Base-by-base conservation (phyloP, 495 filamentous ascomycete species). In the Xylaria grammica region DNA sequence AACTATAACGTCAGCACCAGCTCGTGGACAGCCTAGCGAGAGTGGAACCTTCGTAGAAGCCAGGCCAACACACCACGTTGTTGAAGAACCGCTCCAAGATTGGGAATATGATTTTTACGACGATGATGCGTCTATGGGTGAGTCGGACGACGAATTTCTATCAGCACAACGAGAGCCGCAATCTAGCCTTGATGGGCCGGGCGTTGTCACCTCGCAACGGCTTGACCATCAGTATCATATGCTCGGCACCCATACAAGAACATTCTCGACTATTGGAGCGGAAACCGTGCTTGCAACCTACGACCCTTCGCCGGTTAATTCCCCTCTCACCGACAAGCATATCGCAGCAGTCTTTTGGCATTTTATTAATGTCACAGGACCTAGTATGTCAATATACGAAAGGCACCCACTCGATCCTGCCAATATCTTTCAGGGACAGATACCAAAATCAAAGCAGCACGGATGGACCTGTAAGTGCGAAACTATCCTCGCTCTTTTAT, bases 341-440 rank as follows among this genome's bases (percentile, higher is more conserved):
- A 96, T 92, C 1, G 93, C 93, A 10, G 86, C 90, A 34, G 86
- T 97, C 17, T 99, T 98, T 73, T 89, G 89, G 71, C 93, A 98
- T 78, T 99, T 97, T 74, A 87, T 97, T 27, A 89, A 92, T 68
- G 89, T 94, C 8, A 97, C 93, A 2, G 95, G 90, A 0, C 93
- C 94, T 1, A 90, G 85, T 66, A 82, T 98, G 65, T 96, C 94
- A 2, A 83, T 97, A 26, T 97, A 91, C 67, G 94, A 98, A 74
- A 83, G 95, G 34, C 87, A 93, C 76, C 88, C 91, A 13, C 84
- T 88, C 17, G 94, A 96, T 72, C 85, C 93, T 1, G 85, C 90
- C 0, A 84, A 88, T 42, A 81, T 92, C 54, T 89, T 94, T 67
- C 82, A 80, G 49, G 87, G 88, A 15, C 78, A 77, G 13, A 80